phyloP scores from a whole-genome alignment of 805 yeast species.

The Ogataea minuta region DNA sequence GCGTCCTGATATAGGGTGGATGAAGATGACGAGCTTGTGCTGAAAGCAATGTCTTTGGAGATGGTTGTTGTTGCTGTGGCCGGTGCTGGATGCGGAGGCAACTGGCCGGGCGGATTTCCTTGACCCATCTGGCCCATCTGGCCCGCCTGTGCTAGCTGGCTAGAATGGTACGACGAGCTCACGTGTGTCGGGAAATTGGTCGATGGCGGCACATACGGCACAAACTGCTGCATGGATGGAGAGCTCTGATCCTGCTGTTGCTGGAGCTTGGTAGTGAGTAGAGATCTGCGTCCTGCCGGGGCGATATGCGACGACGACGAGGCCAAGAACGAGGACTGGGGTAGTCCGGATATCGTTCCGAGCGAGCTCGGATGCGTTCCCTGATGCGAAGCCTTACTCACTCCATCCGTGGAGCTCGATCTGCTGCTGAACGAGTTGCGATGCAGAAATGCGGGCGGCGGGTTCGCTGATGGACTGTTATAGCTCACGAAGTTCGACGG shows the following conservation, averaged over 20 bases:
- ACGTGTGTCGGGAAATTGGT: slow-evolving; percentile 29
- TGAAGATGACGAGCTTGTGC: slow-evolving; percentile 35
- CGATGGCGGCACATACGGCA: slow-evolving; percentile 47
- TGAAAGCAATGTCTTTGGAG: slow-evolving; percentile 47
- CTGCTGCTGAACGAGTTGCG: slow-evolving; percentile 28
- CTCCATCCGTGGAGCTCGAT: slow-evolving; percentile 27
- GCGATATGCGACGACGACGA: slow-evolving; percentile 22
- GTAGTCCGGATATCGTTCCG: slow-evolving; percentile 14
- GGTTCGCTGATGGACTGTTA: slow-evolving; percentile 35
- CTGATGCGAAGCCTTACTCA: slow-evolving; percentile 2
- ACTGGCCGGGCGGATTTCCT: slow-evolving; percentile 16
- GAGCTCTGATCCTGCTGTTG: slow-evolving; percentile 15
- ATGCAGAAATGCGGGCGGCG: slow-evolving; percentile 28
- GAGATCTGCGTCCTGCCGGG: slow-evolving; percentile 31
- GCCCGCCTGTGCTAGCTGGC: slow-evolving; percentile 4
- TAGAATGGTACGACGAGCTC: slow-evolving; percentile 35
- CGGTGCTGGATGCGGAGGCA: slow-evolving; percentile 40
- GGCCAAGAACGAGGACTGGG: slow-evolving; percentile 19
- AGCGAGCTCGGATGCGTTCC: slow-evolving; percentile 4
- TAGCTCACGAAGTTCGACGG: slow-evolving; percentile 31
- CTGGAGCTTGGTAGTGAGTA: slow-evolving; percentile 27
- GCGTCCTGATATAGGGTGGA: slow-evolving; percentile 35
- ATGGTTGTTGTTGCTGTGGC: slow-evolving; percentile 56
- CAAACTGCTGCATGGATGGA: slow-evolving; percentile 23
- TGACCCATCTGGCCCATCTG: slow-evolving; percentile 9